phyloP scores from a whole-genome alignment of 31 red algal genomes.

The Asparagopsis taxiformis region DNA sequence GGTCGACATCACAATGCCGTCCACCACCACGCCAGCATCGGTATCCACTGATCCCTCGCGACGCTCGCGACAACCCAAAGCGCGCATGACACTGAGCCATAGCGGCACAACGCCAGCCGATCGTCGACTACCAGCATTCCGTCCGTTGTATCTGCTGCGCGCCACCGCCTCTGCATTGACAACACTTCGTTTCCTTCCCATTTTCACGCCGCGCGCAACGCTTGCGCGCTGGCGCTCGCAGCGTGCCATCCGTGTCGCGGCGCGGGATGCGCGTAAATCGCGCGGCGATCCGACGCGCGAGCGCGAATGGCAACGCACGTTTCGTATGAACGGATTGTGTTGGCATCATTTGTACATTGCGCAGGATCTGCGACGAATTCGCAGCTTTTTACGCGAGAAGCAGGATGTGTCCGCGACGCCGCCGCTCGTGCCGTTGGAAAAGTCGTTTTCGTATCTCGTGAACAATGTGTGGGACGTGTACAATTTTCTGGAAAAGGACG shows the following conservation, averaged over 20 bases:
- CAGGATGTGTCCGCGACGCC: background rate
- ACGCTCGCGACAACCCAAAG: too few species aligned
- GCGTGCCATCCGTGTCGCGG: conserved; percentile 36
- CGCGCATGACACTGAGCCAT: too few species aligned
- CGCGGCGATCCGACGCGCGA: background rate
- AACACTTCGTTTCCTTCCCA: conserved; percentile 23
- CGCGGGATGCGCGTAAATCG: conserved; percentile 14
- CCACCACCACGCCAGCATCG: too few species aligned
- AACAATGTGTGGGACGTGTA: conserved; percentile 56
- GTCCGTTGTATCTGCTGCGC: conserved; percentile 24
- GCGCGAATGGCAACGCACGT: conserved; percentile 10
- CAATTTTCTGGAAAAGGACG: conserved; percentile 44
- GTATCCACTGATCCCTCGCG: too few species aligned
- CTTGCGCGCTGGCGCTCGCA: conserved; percentile 41
- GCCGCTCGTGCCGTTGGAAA: conserved; percentile 23
- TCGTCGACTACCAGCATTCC: background rate
- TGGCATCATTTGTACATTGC: conserved; percentile 51
- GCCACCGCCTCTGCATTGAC: conserved; percentile 16
- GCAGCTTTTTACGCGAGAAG: conserved; percentile 8
- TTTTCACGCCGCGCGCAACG: conserved; percentile 31
- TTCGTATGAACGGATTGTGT: conserved; percentile 41
- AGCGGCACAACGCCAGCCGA: too few species aligned
- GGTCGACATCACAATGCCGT: too few species aligned
- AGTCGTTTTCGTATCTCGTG: conserved; percentile 33
- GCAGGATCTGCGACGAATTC: conserved; percentile 46